These are phyloP conservation scores for Colletotrichum lentis DNA, from an alignment of 2,329 filamentous ascomycete genomes.

Conservation along the genomic window DNA sequence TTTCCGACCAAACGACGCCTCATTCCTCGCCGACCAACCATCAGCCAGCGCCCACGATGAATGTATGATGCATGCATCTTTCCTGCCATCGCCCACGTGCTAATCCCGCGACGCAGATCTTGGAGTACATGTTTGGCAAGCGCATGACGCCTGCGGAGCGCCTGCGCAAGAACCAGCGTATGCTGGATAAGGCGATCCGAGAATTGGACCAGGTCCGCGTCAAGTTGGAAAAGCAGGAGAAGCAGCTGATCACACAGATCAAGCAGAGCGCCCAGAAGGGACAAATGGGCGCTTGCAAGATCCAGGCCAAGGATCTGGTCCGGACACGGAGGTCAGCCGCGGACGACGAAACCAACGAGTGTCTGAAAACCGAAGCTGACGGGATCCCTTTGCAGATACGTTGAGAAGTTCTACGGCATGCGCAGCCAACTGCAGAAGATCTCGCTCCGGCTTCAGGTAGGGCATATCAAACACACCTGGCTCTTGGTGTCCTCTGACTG, in stretches of 20 bases:
- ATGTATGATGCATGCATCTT: constrained; percentile 54
- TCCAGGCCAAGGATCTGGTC: constrained; percentile 96
- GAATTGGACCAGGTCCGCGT: constrained; percentile 94
- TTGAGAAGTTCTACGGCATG: constrained; percentile 99
- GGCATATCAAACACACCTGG: constrained; percentile 6
- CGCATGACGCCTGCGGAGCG: constrained; percentile 96
- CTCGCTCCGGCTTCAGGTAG: constrained; percentile 89
- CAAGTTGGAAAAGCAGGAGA: constrained; percentile 98
- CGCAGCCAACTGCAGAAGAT: constrained; percentile 96
- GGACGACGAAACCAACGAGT: background rate
- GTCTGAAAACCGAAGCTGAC: background rate
- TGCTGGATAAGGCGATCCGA: constrained; percentile 95
- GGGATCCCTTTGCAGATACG: constrained; percentile 67
- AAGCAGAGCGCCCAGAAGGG: constrained; percentile 98
- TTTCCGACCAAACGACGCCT: background rate
- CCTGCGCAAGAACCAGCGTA: constrained; percentile 91
- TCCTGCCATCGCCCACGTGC: constrained; percentile 29
- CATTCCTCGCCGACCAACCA: background rate
- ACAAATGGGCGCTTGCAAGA: constrained; percentile 98
- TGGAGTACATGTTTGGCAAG: constrained; percentile 99
- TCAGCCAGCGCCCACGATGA: constrained; percentile 57
- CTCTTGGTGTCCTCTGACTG: background rate
- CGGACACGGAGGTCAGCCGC: constrained; percentile 76
- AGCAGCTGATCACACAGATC: constrained; percentile 94
- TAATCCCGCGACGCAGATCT: constrained; percentile 68